A percentile compares a stretch with the other conserved stretches of the same genome.
Evolutionary conservation across 805 yeast genomes (phyloP).

Genomic region (Debaryomyces prosopidis): DNA sequence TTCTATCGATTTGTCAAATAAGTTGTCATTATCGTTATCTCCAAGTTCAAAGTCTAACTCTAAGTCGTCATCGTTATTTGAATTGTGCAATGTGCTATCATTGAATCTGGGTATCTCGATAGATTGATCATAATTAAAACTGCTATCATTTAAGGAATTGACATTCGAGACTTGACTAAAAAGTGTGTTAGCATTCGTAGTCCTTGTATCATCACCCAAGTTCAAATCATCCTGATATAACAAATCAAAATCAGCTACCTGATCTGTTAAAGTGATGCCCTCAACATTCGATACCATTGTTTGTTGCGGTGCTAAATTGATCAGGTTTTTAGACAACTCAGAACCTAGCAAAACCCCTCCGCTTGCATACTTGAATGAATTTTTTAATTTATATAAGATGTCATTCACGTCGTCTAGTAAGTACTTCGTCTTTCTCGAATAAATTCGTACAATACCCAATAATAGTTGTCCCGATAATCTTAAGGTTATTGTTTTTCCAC

Average conservation of each 20-base stretch:
- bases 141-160: constrained; percentile 31
- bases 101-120: constrained; percentile 64
- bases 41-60: constrained; percentile 51
- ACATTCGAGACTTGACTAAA: constrained; percentile 20
- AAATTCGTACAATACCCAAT: constrained; percentile 84
- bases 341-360: constrained; percentile 23
- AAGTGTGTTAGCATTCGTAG: constrained; percentile 7
- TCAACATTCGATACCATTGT: constrained; percentile 62
- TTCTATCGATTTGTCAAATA: constrained; percentile 50
- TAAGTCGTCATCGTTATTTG: constrained; percentile 43
- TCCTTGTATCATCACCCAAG: constrained; percentile 24
- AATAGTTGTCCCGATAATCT: constrained; percentile 83
- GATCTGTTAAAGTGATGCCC: constrained; percentile 67
- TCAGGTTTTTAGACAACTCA: constrained; percentile 29
- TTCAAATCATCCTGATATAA: constrained; percentile 61
- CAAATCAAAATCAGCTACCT: constrained; percentile 76
- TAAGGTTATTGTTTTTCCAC: constrained; percentile 64
- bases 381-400: constrained; percentile 67
- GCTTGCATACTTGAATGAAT: constrained; percentile 54
- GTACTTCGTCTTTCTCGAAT: constrained; percentile 81
- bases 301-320: constrained; percentile 58
- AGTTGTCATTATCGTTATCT: constrained; percentile 21
- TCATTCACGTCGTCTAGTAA: constrained; percentile 82
- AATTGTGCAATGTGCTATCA: constrained; percentile 24
- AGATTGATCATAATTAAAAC: constrained; percentile 50